Conservation (phyloP, 305 asterid species). For the Vinca major region DNA sequence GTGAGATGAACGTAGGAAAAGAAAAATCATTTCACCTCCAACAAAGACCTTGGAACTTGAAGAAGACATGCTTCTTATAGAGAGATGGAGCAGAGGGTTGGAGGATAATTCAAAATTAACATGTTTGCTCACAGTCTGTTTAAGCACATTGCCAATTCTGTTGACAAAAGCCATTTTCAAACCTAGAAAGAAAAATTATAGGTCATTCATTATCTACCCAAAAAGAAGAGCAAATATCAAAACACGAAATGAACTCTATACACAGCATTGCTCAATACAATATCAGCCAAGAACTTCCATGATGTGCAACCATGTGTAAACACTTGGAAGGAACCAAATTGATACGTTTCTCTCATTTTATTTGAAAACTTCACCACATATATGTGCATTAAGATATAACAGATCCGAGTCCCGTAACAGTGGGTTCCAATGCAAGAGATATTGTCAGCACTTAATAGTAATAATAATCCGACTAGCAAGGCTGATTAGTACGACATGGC, state of each 20-base stretch:
- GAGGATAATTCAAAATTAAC: slow-evolving; percentile 34
- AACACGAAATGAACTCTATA: background rate
- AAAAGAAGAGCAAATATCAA: background rate
- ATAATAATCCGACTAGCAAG: too few relatives aligned
- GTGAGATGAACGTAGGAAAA: background rate
- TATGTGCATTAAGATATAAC: background rate
- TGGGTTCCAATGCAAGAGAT: too few relatives aligned
- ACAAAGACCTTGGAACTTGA: slow-evolving; percentile 54
- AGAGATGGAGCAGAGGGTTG: slow-evolving; percentile 48
- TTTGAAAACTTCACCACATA: background rate
- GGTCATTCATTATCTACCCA: too few relatives aligned
- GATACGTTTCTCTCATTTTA: background rate
- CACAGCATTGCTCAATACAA: background rate
- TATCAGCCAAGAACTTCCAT: background rate
- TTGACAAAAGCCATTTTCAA: slow-evolving; percentile 62
- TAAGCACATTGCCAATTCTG: slow-evolving; percentile 55
- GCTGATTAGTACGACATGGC: too few relatives aligned
- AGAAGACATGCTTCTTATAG: slow-evolving; percentile 79
- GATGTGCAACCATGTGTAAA: too few relatives aligned
- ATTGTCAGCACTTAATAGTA: too few relatives aligned
- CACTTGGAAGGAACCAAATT: background rate
- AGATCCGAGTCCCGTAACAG: background rate
- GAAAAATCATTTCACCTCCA: slow-evolving; percentile 51
- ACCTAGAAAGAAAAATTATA: slow-evolving; percentile 23
- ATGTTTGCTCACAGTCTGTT: slow-evolving; percentile 40